phyloP scores from a whole-genome alignment of 768 basidiomycete species.

The Lactifluus rugatus region DNA sequence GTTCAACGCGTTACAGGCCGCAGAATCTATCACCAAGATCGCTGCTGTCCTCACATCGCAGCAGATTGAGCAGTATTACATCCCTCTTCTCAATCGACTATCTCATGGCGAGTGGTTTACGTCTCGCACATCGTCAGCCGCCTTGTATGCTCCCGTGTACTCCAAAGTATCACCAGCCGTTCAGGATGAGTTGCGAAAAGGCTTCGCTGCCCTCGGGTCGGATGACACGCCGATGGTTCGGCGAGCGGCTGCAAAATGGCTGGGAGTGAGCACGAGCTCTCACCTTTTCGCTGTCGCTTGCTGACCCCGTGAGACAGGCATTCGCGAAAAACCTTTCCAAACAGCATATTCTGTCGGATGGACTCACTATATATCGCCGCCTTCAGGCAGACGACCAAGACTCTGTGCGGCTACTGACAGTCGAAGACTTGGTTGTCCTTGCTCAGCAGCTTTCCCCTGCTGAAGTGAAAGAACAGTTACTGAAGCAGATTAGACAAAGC shows the following conservation, averaged over 20 bases:
- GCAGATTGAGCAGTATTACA: conserved; percentile 83
- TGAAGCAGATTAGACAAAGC: conserved; percentile 80
- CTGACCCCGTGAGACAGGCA: conserved; percentile 37
- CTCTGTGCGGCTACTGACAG: conserved; percentile 89
- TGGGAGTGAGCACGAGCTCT: conserved; percentile 58
- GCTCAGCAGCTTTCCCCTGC: conserved; percentile 72
- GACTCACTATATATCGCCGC: conserved; percentile 85
- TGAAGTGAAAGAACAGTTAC: conserved; percentile 86
- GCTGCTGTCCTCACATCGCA: conserved; percentile 62
- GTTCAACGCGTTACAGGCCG: conserved; percentile 48
- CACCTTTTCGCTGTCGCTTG: background rate
- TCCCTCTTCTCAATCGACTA: conserved; percentile 83
- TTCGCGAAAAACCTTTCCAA: conserved; percentile 72
- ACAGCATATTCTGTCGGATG: conserved; percentile 74
- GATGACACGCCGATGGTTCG: conserved; percentile 99
- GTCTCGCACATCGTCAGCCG: conserved; percentile 89
- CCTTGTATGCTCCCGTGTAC: conserved; percentile 88
- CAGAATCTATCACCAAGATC: conserved; percentile 91
- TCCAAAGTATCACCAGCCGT: conserved; percentile 57
- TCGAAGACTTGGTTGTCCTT: conserved; percentile 91
- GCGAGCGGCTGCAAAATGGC: conserved; percentile 91
- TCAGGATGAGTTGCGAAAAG: conserved; percentile 83
- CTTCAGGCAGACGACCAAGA: conserved; percentile 96
- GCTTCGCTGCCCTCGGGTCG: conserved; percentile 68
- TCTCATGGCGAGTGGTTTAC: conserved; percentile 98